Evolutionary conservation across 768 basidiomycete genomes (phyloP).

Genomic region (Collybia sp.): DNA sequence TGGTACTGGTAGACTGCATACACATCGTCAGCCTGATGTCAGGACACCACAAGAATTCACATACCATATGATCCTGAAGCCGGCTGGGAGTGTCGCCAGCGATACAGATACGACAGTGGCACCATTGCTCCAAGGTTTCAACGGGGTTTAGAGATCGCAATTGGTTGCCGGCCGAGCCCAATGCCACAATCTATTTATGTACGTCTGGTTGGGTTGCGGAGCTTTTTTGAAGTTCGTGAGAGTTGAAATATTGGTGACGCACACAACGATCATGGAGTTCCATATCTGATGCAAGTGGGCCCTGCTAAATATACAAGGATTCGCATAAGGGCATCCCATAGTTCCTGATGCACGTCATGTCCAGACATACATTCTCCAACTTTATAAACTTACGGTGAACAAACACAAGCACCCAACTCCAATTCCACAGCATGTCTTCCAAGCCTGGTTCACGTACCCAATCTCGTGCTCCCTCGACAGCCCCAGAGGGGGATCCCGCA

Average conservation of each 20-base stretch:
- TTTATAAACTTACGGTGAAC: not conserved
- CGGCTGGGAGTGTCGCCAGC: too few relatives aligned
- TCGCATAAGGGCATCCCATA: not conserved
- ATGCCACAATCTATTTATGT: not conserved
- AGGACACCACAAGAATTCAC: not conserved
- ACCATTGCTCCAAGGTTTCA: too few relatives aligned
- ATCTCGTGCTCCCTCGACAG: slow-evolving; percentile 5
- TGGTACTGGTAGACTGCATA: too few relatives aligned
- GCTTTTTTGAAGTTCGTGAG: too few relatives aligned
- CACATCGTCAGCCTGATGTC: not conserved
- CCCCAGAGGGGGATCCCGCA: not conserved
- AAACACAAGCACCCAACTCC: slow-evolving; percentile 1
- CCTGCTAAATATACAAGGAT: not conserved
- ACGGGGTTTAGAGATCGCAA: too few relatives aligned
- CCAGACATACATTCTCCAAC: not conserved
- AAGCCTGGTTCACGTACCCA: slow-evolving; percentile 3
- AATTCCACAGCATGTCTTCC: not conserved
- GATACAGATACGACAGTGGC: too few relatives aligned
- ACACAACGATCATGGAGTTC: too few relatives aligned
- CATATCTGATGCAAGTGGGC: not conserved
- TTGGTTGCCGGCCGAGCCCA: too few relatives aligned
- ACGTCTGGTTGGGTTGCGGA: too few relatives aligned
- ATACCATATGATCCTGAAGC: not conserved
- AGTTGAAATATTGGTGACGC: too few relatives aligned
- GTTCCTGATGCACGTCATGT: not conserved